Evolutionary conservation across 805 yeast genomes (phyloP).

Genomic region (Ogataea philodendri): DNA sequence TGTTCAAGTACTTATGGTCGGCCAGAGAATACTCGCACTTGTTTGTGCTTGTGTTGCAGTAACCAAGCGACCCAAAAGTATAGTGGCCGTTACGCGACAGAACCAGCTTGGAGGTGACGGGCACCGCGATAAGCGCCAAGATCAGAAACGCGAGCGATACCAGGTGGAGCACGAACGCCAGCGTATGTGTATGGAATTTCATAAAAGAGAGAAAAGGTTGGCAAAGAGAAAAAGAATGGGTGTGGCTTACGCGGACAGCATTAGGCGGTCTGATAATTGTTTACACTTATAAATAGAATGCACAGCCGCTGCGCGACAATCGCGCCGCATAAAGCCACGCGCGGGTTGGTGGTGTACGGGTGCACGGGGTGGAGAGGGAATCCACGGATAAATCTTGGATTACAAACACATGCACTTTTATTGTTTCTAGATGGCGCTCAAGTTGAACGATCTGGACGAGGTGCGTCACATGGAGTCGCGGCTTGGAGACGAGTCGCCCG

Average conservation of each 20-base stretch:
- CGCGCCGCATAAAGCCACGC: constrained; percentile 4
- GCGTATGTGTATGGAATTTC: constrained; percentile 26
- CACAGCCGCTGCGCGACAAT: constrained; percentile 13
- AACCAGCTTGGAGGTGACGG: constrained; percentile 49
- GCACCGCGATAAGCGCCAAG: constrained; percentile 59
- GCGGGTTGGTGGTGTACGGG: constrained; percentile 4
- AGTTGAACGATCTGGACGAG: constrained; percentile 17
- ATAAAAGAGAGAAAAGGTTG: constrained; percentile 5
- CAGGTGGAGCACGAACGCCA: constrained; percentile 43
- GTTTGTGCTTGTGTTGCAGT: constrained; percentile 38
- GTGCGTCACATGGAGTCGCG: constrained; percentile 14
- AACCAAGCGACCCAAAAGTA: constrained; percentile 67
- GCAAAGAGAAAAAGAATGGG: background rate
- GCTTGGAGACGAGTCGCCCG: constrained; percentile 5
- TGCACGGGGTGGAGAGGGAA: no score
- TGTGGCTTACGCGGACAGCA: constrained; percentile 9
- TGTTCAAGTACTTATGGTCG: constrained; percentile 34
- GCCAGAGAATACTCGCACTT: constrained; percentile 32
- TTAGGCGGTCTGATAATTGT: constrained; percentile 11
- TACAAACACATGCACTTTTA: no score
- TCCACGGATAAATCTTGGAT: no score
- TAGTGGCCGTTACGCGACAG: constrained; percentile 46
- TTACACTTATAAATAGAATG: constrained; percentile 6
- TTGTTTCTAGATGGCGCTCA: constrained; percentile 9
- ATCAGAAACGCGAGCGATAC: constrained; percentile 62